Evolutionary conservation across 2,329 filamentous ascomycete genomes (phyloP), one percentile per base, ranked within the genome.

Genomic region (Drechslerella coelobrocha): DNA sequence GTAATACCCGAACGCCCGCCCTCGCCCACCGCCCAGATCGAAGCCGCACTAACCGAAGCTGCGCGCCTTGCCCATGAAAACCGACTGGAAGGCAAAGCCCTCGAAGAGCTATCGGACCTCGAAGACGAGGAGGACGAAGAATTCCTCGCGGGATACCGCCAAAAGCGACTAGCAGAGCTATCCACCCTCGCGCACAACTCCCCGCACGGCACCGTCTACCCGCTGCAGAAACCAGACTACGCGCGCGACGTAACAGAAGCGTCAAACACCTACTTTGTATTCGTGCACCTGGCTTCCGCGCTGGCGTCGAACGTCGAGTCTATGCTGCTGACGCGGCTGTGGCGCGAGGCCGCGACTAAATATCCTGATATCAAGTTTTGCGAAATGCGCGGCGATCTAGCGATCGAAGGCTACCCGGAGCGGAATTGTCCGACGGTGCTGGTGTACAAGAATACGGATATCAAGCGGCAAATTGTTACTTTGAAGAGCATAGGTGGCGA

Each of bases 341-440:
- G 93, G 92, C 84, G 88, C 34, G 87, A 92, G 76, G 84, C 94
- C 41, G 93, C 94, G 0, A 81, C 80, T 68, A 91, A 93, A 76
- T 99, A 92, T 77, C 91, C 92, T 19, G 93, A 99, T 74, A 83
- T 99, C 79, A 99, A 99, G 81, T 99, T 99, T 80, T 97, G 93
- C 79, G 91, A 97, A 81, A 97, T 99, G 75, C 86, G 88, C 75
- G 94, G 88, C 5, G 88, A 91, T 77, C 86, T 97, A 81, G 96
- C 94, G 65, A 97, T 99, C 75, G 94, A 97, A 78, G 91, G 91
- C 41, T 99, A 99, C 79, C 94, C 94, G 1, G 94, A 97, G 76
- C 85, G 85, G 63, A 99, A 99, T 78, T 96, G 92, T 65, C 94
- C 94, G 1, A 99, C 94, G 0, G 91, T 99, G 34, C 78, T 99